Conservation (phyloP, 1,139 yeast genomes). For the Candida sp. region DNA sequence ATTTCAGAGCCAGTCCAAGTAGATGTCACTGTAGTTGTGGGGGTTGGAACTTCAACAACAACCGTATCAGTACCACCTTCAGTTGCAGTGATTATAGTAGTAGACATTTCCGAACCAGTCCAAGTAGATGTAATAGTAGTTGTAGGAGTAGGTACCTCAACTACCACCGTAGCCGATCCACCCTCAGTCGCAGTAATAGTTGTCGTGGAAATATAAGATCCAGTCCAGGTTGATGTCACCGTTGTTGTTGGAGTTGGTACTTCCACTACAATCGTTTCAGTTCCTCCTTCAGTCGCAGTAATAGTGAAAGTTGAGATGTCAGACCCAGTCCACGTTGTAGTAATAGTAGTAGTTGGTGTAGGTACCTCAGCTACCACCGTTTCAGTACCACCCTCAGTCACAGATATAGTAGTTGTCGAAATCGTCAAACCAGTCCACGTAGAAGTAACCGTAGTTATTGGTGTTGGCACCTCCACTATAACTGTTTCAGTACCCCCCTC, state of each 20-base stretch:
- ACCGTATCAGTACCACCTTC: conserved; percentile 10
- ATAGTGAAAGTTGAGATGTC: not conserved
- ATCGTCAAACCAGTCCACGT: conserved; percentile 2
- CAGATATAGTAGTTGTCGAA: conserved; percentile 8
- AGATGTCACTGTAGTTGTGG: conserved; percentile 10
- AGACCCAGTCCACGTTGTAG: not conserved
- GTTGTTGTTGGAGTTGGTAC: conserved; percentile 13
- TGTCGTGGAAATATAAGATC: conserved; percentile 6
- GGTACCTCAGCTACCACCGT: no score
- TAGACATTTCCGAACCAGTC: conserved; percentile 4
- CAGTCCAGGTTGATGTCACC: conserved; percentile 4
- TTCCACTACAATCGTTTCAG: conserved; percentile 14
- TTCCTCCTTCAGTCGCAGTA: conserved; percentile 6
- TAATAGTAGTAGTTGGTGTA: conserved; percentile 4
- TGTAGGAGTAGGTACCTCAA: conserved; percentile 15
- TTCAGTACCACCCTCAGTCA: conserved; percentile 11
- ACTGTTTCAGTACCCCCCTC: conserved; percentile 7
- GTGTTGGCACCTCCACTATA: conserved; percentile 4
- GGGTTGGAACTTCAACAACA: conserved; percentile 1
- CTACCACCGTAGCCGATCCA: conserved; percentile 12
- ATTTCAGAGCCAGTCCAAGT: conserved; percentile 11
- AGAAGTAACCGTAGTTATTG: conserved; percentile 9
- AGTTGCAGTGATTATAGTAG: conserved; percentile 8
- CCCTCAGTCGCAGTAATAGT: conserved; percentile 7
- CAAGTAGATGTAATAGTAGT: conserved; percentile 8